Percentiles rank a stretch among this genome's conserved stretches.
Evolutionary conservation across 148 eudicot genomes (phyloP).

Genomic region (Rhododendron griersonianum): DNA sequence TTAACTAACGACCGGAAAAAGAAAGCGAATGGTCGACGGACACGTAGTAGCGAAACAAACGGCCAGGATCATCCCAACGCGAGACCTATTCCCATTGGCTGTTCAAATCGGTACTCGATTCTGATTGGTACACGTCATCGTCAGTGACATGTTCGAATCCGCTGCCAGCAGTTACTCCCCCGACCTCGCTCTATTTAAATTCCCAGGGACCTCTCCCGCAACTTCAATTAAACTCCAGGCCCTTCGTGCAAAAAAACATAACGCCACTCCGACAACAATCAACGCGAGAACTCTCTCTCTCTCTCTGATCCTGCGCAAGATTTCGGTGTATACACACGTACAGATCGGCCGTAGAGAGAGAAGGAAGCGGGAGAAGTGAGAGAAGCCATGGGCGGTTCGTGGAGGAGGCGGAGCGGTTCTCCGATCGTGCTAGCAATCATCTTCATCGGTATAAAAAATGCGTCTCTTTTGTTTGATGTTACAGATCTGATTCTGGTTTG

Average conservation of each 20-base stretch:
- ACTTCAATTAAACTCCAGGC: neutral
- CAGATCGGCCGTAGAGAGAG: neutral
- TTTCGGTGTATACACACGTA: neutral
- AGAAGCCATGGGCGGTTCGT: constrained; percentile 20
- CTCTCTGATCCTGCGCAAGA: neutral
- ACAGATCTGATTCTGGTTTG: neutral
- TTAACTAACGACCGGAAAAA: neutral
- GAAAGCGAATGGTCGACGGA: neutral
- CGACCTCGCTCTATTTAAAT: neutral
- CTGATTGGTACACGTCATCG: constrained; percentile 37
- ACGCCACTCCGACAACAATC: neutral
- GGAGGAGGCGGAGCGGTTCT: constrained; percentile 21
- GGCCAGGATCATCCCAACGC: constrained; percentile 19
- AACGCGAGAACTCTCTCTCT: neutral
- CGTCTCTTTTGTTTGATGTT: neutral
- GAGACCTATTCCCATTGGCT: constrained; percentile 13
- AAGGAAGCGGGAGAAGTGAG: neutral
- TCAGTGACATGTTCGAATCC: constrained; percentile 20
- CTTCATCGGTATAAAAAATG: constrained; percentile 18
- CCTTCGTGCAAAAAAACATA: neutral
- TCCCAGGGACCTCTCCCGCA: neutral
- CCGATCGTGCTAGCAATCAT: constrained; percentile 20
- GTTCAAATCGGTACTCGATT: neutral
- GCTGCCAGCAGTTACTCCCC: neutral
- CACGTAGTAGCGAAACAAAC: neutral